Percentiles rank a stretch among this genome's conserved stretches.
Evolutionary conservation across 2,329 filamentous ascomycete species (phyloP).

Genomic region (Alternaria arbusti): DNA sequence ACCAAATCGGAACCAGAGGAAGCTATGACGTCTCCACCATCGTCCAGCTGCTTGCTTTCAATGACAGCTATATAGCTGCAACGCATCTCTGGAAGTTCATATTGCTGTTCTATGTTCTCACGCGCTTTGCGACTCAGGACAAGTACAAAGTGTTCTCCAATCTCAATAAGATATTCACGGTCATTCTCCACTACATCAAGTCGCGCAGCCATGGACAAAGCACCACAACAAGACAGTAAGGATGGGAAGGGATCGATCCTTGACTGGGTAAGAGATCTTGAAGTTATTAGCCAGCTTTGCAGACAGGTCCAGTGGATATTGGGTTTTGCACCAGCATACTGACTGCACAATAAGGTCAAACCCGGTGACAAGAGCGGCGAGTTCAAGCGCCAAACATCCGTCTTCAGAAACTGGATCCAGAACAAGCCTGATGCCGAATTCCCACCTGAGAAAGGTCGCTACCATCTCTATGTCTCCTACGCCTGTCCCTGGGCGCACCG

Average conservation of each 20-base stretch:
- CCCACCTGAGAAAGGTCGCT: conserved; percentile 84
- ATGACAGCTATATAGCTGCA: conserved; percentile 32
- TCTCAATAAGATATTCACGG: conserved; percentile 10
- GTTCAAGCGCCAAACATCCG: conserved; percentile 86
- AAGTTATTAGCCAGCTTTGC: neutral
- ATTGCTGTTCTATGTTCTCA: conserved; percentile 21
- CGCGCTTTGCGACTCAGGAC: conserved; percentile 20
- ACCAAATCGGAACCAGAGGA: conserved; percentile 10
- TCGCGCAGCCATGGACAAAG: conserved; percentile 23
- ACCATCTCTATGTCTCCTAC: conserved; percentile 94
- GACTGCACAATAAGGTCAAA: conserved; percentile 3
- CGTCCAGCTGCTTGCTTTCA: conserved; percentile 17
- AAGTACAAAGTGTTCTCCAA: conserved; percentile 19
- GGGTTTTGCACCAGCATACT: neutral
- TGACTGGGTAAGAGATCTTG: conserved; percentile 4
- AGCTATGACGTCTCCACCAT: conserved; percentile 28
- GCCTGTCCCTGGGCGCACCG: conserved; percentile 95
- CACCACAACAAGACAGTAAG: neutral
- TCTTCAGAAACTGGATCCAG: conserved; percentile 83
- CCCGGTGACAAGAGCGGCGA: conserved; percentile 79
- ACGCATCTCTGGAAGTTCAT: neutral
- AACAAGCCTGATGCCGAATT: conserved; percentile 74
- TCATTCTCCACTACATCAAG: conserved; percentile 17
- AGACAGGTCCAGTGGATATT: neutral
- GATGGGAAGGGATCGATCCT: conserved; percentile 2